These are phyloP conservation scores for Citrus inodora DNA, from an alignment of 345 rosid species.

Conservation along the genomic window DNA sequence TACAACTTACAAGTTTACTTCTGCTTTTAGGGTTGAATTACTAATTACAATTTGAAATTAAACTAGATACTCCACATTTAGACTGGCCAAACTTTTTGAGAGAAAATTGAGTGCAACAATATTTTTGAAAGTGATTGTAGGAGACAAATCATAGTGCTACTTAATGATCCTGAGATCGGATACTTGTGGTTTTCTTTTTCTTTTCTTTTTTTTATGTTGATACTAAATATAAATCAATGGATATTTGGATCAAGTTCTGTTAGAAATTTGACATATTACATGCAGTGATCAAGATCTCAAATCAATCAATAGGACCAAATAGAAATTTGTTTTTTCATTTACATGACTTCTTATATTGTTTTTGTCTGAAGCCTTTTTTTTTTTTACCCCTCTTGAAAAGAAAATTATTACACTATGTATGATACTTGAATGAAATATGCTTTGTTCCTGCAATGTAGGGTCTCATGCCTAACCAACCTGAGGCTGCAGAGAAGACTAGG, in stretches of 20 bases:
- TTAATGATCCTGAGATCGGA: background rate
- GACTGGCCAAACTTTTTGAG: background rate
- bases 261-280: background rate
- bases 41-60: background rate
- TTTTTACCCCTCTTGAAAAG: no score
- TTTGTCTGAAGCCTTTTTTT: background rate
- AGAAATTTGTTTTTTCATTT: background rate
- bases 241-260: background rate
- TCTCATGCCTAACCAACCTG: slow-evolving; percentile 31
- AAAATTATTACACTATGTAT: background rate
- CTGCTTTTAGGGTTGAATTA: background rate
- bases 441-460: slow-evolving; percentile 14
- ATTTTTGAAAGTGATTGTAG: background rate
- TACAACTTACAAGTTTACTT: background rate
- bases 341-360: background rate
- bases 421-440: background rate
- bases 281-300: background rate
- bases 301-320: background rate
- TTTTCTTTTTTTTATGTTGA: no score
- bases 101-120: background rate
- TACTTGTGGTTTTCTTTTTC: background rate
- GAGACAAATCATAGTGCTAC: background rate
- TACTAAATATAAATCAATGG: background rate
- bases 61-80: background rate
- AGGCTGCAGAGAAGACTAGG: slow-evolving; percentile 29